These are phyloP conservation scores for Fraxinus anomala DNA, from an alignment of 257 asterid genomes.

Conservation along the genomic window DNA sequence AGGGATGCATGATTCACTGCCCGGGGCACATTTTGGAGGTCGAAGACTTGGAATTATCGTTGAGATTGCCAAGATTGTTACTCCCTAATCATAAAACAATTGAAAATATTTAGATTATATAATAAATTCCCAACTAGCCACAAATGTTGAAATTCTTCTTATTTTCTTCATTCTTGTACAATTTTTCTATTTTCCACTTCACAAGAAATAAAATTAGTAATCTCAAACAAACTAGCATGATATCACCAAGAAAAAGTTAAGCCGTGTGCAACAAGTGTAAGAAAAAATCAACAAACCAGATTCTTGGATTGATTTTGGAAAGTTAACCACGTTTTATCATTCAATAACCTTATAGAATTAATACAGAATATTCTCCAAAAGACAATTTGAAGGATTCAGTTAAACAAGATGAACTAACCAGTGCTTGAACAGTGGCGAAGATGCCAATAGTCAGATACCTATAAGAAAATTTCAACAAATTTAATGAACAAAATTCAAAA, in stretches of 20 bases:
- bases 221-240: no score
- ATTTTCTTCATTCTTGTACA: neutral
- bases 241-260: no score
- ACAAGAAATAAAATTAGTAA: no score
- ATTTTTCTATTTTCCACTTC: no score
- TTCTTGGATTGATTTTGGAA: no score
- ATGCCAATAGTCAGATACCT: conserved; percentile 80
- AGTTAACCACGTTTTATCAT: no score
- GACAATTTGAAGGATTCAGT: neutral
- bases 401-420: conserved; percentile 36
- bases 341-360: no score
- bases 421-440: conserved; percentile 77
- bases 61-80: conserved; percentile 66
- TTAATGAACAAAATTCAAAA: neutral
- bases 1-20: conserved; percentile 54
- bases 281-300: no score
- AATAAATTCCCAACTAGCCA: neutral
- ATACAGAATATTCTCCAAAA: no score
- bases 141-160: neutral
- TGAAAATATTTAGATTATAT: neutral
- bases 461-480: neutral
- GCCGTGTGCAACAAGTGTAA: neutral
- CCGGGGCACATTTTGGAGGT: conserved; percentile 69
- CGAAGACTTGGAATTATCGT: conserved; percentile 64
- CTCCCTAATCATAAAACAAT: conserved; percentile 51